Evolutionary conservation across 2,329 filamentous ascomycete genomes (phyloP).

Genomic region (Xylariaceae sp.): DNA sequence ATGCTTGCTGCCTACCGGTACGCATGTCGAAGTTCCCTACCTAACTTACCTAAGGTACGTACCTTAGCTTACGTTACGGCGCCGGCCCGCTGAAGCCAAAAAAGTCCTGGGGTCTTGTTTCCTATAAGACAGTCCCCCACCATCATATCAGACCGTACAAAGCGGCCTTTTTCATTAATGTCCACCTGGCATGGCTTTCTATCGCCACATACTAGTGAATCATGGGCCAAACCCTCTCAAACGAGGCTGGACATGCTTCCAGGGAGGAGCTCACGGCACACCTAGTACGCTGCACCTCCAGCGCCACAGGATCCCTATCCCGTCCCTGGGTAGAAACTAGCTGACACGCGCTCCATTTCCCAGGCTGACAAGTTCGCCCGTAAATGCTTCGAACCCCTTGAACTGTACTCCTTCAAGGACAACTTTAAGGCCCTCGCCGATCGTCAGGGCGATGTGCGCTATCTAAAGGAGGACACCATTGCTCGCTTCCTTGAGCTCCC

Average conservation of each 20-base stretch:
- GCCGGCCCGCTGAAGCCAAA: no score
- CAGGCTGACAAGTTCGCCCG: constrained; percentile 69
- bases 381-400: constrained; percentile 73
- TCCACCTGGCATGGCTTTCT: constrained; percentile 35
- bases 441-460: constrained; percentile 63
- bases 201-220: constrained; percentile 27
- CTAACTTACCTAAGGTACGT: no score
- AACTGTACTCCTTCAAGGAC: constrained; percentile 75
- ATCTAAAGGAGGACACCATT: constrained; percentile 73
- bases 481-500: constrained; percentile 76
- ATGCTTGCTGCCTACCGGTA: no score
- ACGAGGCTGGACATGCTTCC: constrained; percentile 51
- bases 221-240: constrained; percentile 61
- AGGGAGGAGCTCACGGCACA: constrained; percentile 58
- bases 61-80: no score
- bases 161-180: no score
- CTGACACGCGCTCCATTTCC: constrained; percentile 2
- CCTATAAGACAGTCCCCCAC: no score
- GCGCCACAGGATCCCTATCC: constrained; percentile 29
- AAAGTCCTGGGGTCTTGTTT: no score
- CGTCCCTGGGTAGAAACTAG: background rate
- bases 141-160: no score
- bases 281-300: constrained; percentile 47
- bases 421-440: constrained; percentile 76
- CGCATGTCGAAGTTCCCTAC: no score